Base-by-base conservation (phyloP, 139 green algal species). In the Micromonas pusilla region DNA sequence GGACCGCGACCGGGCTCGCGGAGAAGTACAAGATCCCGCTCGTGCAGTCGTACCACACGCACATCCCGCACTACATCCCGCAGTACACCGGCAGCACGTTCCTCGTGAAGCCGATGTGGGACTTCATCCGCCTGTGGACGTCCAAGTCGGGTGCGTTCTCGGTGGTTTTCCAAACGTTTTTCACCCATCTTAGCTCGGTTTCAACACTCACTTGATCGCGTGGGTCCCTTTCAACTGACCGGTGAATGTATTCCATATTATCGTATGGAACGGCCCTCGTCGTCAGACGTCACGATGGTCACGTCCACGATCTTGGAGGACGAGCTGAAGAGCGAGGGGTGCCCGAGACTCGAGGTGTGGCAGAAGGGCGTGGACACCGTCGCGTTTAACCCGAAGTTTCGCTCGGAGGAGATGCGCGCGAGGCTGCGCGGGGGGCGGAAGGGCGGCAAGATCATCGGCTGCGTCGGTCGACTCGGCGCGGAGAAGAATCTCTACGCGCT, bases 1-100 rank as follows among this genome's bases (percentile, higher is more conserved):
- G 94, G 70, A 89, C 93, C 1, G 92, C 91, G 32, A 89, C 93
- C 33, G 78, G 97, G 64, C 98, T 97, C 80, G 86, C 91, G 4
- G 92, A 93, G 65, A 78, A 97, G 66, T 85, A 98, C 30, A 84
- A 84, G 52, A 82, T 92, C 6, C 93, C 95, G 0, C 84, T 99
- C n/a, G 87, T 95, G 36, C 86, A 98, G 66, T 94, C 88, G 9
- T 99, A 99, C 84, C 95, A 99, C 88, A 99, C 95, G 1, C 95
- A 99, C 85, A 90, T 99, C 28, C 95, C 95, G 2, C 87, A 96
- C 79, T 88, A 88, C 73, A 88, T 87, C 62, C 83, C 83, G 32
- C 81, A 80, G 66, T 93, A 94, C 83, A 92, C 89, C 21, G 89
- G 90, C 4, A 83, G 72, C 76, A 57, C 90, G 89, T n/a, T n/a